Base-by-base conservation (phyloP, 2,329 filamentous ascomycete genomes). In the Fusarium neocosmosporiellum region DNA sequence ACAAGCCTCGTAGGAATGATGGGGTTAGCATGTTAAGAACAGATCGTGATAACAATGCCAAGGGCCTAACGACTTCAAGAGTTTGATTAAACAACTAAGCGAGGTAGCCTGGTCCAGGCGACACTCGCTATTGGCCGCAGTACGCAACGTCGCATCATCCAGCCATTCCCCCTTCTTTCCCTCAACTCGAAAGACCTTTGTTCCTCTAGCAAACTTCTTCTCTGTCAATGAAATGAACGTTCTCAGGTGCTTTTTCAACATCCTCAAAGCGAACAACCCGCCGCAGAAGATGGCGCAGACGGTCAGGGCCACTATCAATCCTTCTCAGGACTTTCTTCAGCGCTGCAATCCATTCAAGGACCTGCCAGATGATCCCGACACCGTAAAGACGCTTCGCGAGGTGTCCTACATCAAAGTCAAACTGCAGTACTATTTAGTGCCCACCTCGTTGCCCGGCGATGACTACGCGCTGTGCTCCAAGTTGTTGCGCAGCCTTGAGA, bases 281-380 rank as follows among this genome's bases (percentile, higher is more conserved):
- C 69, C 60, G 16, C 58, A 9, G 16, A 29, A 37, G n/a, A 60
- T 71, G 33, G 71, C 65, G 55, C 59, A 55, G 27, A 57, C 65
- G 48, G 50, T 70, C 55, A 59, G 29, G 50, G 60, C 58, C 34
- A 55, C 46, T 34, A 53, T 58, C 43, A 59, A 59, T 16, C 65
- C 57, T 7, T 27, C 69, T 13, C 66, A 41, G 14, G 70, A 61
- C 10, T 72, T 72, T 46, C 58, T 72, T 3, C 57, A 72, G 14
- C 70, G 57, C 33, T 72, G 69, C 61, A 72, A 70, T 14, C 70
- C 70, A 2, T 72, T 66, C 20, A 66, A 54, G 29, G 70, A 72
- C 13, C 24, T 72, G 0, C 70, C 70, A 14, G 36, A 59, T 20
- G 66, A 72, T 34, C 43, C 69, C 10, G 48, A 24, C 27, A 57